A percentile compares a stretch with the other conserved stretches of the same genome.
Evolutionary conservation across 1,139 yeast genomes (phyloP).

Genomic region (Geotrichum carabidarum): DNA sequence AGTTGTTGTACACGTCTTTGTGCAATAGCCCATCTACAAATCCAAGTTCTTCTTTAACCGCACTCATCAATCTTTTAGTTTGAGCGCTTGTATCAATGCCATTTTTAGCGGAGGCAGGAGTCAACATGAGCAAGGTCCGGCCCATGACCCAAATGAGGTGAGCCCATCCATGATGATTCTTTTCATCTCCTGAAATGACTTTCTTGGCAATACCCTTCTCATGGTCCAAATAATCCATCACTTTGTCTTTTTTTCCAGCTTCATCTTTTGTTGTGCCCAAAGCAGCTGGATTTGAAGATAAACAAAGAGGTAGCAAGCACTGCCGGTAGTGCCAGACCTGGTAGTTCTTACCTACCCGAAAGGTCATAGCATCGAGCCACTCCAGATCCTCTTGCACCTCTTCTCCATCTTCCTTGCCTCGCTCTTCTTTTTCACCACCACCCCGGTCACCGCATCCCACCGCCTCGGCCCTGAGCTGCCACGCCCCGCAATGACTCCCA

Average conservation of each 20-base stretch:
- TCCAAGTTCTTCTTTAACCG: conserved; percentile 44
- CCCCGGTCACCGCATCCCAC: not conserved
- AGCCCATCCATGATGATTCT: conserved; percentile 96
- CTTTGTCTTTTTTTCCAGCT: not conserved
- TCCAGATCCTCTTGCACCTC: conserved; percentile 37
- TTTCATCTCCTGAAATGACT: conserved; percentile 53
- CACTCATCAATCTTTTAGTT: no score
- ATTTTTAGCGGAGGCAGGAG: not conserved
- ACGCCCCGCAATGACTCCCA: conserved; percentile 88
- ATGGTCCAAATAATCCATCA: not conserved
- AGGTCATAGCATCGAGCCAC: conserved; percentile 75
- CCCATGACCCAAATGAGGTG: conserved; percentile 51
- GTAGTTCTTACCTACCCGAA: conserved; percentile 80
- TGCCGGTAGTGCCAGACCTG: conserved; percentile 95
- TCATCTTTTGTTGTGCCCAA: not conserved
- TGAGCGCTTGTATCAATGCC: not conserved
- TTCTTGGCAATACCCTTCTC: not conserved
- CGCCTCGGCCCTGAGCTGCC: conserved; percentile 62
- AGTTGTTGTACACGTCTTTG: conserved; percentile 75
- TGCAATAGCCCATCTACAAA: conserved; percentile 50
- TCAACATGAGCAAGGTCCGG: not conserved
- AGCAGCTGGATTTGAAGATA: no score
- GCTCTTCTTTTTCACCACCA: conserved; percentile 28
- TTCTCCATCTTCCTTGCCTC: not conserved
- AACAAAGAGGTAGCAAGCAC: conserved; percentile 24